phyloP scores from a whole-genome alignment of 805 yeast species.

The Scheffersomyces spartinae region DNA sequence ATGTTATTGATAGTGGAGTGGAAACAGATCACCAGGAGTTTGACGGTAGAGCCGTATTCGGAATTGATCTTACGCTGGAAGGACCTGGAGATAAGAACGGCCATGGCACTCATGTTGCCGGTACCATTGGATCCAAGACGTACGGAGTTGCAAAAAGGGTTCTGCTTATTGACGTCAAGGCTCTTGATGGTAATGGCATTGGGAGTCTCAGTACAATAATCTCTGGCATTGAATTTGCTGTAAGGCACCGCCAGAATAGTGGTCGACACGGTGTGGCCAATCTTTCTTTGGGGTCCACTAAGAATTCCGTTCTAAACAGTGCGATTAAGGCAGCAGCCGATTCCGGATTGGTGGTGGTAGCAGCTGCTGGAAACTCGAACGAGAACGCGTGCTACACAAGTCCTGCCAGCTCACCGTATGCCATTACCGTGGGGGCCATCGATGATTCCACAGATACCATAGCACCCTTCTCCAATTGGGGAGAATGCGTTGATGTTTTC shows the following conservation, averaged over 20 bases:
- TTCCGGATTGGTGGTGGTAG: constrained; percentile 61
- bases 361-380: constrained; percentile 81
- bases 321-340: constrained; percentile 69
- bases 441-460: constrained; percentile 61
- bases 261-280: constrained; percentile 52
- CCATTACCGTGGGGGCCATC: constrained; percentile 81
- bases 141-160: constrained; percentile 77
- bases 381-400: constrained; percentile 73
- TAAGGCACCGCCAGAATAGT: constrained; percentile 36
- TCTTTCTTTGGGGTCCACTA: constrained; percentile 68
- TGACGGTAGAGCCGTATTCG: constrained; percentile 47
- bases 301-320: constrained; percentile 52
- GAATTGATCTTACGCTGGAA: constrained; percentile 52
- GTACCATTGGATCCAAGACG: constrained; percentile 65
- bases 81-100: constrained; percentile 66
- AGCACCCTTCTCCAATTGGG: constrained; percentile 86
- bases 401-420: constrained; percentile 68
- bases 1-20: constrained; percentile 83
- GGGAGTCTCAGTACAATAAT: constrained; percentile 61
- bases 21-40: constrained; percentile 47
- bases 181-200: constrained; percentile 53
- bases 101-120: constrained; percentile 93
- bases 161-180: constrained; percentile 61
- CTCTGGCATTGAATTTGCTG: constrained; percentile 57
- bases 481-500: constrained; percentile 78